These are phyloP conservation scores for Penicillium sp. DNA, from an alignment of 2,329 filamentous ascomycete genomes.

Conservation along the genomic window DNA sequence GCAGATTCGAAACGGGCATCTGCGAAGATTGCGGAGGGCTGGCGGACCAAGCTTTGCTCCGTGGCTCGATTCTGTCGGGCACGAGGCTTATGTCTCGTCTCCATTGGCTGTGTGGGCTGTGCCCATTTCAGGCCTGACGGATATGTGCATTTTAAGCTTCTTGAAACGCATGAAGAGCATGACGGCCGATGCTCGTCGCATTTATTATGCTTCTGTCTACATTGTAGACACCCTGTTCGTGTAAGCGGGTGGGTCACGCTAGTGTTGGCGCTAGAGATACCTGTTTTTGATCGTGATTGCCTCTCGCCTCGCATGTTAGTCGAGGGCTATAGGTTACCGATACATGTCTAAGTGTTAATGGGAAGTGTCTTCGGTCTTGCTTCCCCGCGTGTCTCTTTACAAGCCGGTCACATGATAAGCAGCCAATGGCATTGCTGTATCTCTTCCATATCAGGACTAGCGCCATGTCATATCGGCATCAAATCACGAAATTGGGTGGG, in stretches of 20 bases:
- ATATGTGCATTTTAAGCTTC: slow-evolving; percentile 18
- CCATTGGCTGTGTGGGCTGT: slow-evolving; percentile 11
- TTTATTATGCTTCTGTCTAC: slow-evolving; percentile 25
- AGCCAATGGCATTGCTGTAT: background rate
- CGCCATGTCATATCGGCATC: background rate
- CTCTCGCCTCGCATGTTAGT: slow-evolving; percentile 17
- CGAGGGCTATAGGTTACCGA: background rate
- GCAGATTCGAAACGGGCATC: slow-evolving; percentile 12
- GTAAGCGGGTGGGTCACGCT: slow-evolving; percentile 1
- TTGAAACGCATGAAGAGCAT: slow-evolving; percentile 18
- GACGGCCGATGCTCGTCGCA: slow-evolving; percentile 21
- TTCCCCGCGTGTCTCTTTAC: slow-evolving; percentile 17
- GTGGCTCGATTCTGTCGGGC: slow-evolving; percentile 1
- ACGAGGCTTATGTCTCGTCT: slow-evolving; percentile 20
- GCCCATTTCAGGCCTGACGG: slow-evolving; percentile 23
- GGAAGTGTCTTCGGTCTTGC: background rate
- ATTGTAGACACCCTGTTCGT: slow-evolving; percentile 21
- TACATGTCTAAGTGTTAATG: background rate
- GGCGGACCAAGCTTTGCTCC: background rate
- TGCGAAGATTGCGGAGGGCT: slow-evolving; percentile 7
- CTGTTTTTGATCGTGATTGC: slow-evolving; percentile 22
- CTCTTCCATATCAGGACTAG: background rate
- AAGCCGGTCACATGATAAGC: slow-evolving; percentile 19
- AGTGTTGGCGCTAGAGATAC: slow-evolving; percentile 4
- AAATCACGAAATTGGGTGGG: background rate